A percentile compares a stretch with the other conserved stretches of the same genome.
These are phyloP conservation scores for Blastomyces emzantsi DNA, from an alignment of 2,329 filamentous ascomycete genomes.

Conservation along the genomic window DNA sequence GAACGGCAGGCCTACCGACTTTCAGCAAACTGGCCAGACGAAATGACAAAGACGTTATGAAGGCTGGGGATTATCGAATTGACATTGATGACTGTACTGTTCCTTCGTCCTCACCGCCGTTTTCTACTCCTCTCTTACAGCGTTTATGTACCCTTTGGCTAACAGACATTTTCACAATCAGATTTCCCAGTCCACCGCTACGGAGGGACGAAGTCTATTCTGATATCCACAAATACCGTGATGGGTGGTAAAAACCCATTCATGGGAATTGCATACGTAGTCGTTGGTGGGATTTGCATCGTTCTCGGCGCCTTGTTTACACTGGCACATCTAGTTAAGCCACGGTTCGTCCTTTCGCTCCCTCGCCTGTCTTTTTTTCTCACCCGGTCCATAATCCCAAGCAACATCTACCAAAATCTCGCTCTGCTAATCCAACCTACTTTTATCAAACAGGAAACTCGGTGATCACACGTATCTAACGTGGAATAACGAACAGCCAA, in stretches of 20 bases:
- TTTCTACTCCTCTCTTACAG: neutral
- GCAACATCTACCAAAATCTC: neutral
- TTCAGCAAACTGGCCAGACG: slow-evolving; percentile 90
- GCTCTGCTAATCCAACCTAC: neutral
- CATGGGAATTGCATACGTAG: slow-evolving; percentile 90
- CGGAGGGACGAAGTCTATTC: slow-evolving; percentile 78
- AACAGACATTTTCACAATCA: slow-evolving; percentile 33
- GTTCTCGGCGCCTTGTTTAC: slow-evolving; percentile 82
- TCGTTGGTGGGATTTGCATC: slow-evolving; percentile 88
- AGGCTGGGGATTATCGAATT: slow-evolving; percentile 62
- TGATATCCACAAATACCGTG: slow-evolving; percentile 81
- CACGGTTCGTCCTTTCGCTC: slow-evolving; percentile 51
- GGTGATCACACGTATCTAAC: slow-evolving; percentile 96
- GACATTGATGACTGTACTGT: slow-evolving; percentile 68
- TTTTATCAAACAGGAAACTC: slow-evolving; percentile 59
- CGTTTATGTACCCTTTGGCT: slow-evolving; percentile 9
- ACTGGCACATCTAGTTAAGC: slow-evolving; percentile 80
- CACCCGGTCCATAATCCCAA: neutral
- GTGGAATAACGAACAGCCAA: slow-evolving; percentile 71
- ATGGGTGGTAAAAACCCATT: slow-evolving; percentile 95
- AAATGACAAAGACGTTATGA: slow-evolving; percentile 64
- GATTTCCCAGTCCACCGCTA: slow-evolving; percentile 73
- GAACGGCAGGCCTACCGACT: slow-evolving; percentile 82
- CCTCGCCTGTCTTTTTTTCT: no score
- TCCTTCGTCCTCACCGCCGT: no score